Conservation (phyloP, 2,329 filamentous ascomycete species). For the Fusarium hainanense region DNA sequence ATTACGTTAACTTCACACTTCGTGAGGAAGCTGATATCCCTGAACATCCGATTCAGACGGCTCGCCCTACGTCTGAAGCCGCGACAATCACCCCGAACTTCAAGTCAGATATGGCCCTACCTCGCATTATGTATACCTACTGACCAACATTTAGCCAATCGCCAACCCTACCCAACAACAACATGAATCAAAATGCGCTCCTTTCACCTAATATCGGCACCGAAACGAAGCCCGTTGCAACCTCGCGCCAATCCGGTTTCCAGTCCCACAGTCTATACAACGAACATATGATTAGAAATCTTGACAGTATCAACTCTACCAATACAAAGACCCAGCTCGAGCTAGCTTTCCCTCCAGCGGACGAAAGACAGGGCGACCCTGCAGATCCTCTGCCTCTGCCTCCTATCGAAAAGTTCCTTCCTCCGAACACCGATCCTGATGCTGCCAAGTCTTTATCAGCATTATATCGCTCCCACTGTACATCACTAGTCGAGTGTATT, state of each 20-base stretch:
- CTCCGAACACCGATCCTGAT: slow-evolving; percentile 83
- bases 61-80: slow-evolving; percentile 62
- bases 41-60: slow-evolving; percentile 59
- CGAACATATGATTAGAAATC: slow-evolving; percentile 64
- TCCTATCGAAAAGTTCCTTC: slow-evolving; percentile 84
- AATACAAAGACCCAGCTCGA: slow-evolving; percentile 67
- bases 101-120: slow-evolving; percentile 55
- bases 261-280: slow-evolving; percentile 66
- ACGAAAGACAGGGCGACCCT: slow-evolving; percentile 64
- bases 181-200: slow-evolving; percentile 41
- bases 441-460: slow-evolving; percentile 87
- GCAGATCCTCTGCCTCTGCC: slow-evolving; percentile 83
- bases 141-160: slow-evolving; percentile 49
- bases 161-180: slow-evolving; percentile 48
- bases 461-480: slow-evolving; percentile 93
- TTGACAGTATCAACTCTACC: slow-evolving; percentile 69
- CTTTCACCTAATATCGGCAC: slow-evolving; percentile 48
- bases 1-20: slow-evolving; percentile 80
- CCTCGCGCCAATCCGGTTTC: slow-evolving; percentile 26
- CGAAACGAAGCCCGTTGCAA: slow-evolving; percentile 27
- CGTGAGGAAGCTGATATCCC: slow-evolving; percentile 65
- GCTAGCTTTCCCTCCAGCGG: slow-evolving; percentile 70
- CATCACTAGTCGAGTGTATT: slow-evolving; percentile 93
- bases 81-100: slow-evolving; percentile 60
- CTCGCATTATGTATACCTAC: slow-evolving; percentile 4